Conservation (phyloP, 169 alveolate species). For the Eimeria tenella region DNA sequence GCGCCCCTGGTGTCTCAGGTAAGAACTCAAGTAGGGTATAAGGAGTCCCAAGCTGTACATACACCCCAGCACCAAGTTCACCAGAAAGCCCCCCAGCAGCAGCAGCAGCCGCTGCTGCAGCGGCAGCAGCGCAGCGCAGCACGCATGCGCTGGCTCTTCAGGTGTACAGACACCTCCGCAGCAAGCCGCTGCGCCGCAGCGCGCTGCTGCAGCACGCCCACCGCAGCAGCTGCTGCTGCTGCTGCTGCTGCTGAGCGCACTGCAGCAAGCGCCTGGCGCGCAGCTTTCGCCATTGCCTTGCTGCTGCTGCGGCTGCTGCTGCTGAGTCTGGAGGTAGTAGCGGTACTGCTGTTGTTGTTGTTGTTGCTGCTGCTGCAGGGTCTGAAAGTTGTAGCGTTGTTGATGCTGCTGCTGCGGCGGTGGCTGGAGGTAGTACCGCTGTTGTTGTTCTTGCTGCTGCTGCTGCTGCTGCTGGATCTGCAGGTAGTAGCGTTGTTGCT, state of each 20-base stretch:
- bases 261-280: too few relatives aligned
- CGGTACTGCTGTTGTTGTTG: too few relatives aligned
- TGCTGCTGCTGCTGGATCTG: background rate
- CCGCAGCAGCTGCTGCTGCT: too few relatives aligned
- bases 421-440: background rate
- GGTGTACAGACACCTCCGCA: too few relatives aligned
- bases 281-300: background rate
- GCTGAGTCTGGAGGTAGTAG: background rate
- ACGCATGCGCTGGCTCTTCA: too few relatives aligned
- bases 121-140: background rate
- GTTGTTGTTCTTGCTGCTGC: background rate
- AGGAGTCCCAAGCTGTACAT: background rate
- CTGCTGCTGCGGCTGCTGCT: background rate
- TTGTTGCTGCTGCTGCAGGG: background rate
- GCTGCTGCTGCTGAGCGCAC: too few relatives aligned
- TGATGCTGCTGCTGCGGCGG: background rate
- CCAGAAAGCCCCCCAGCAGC: background rate
- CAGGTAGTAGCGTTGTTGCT: background rate
- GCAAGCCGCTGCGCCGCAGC: too few relatives aligned
- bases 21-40: background rate
- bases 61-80: background rate
- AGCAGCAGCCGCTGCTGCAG: conserved; percentile 1
- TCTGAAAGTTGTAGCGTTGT: background rate
- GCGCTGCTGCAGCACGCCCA: too few relatives aligned
- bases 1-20: background rate